Evolutionary conservation across 202 grass and related monocot species (phyloP), one percentile per base, ranked within the genome.

Genomic region (Setaria italica): DNA sequence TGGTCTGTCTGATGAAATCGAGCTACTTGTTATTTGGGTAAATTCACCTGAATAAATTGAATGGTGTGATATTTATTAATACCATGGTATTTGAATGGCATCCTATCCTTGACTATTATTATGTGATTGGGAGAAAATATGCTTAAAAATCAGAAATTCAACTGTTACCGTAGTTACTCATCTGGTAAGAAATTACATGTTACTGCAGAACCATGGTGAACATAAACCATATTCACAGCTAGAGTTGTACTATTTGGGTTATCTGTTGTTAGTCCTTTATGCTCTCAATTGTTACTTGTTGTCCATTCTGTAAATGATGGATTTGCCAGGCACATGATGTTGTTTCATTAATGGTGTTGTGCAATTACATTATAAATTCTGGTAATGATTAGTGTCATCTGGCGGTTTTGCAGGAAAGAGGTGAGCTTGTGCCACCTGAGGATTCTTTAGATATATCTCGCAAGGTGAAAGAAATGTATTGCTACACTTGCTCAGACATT

Each of bases 401-500:
- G 77, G 69, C 9, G 77, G 63, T 89, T 69, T 67, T 88, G 50
- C 74, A 99, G 96, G 96, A 99, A 91, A 92, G 96, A 74, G 96
- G 96, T 79, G 96, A 99, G 73, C 93, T 96, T 94, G 88, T 99
- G 83, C 91, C 96, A 82, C 85, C 88, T 53, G 96, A 99, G 71
- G 93, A 94, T 80, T 92, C 96, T 73, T 88, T 94, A 62, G 96
- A 94, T 83, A 91, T 94, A 74, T 90, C 91, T 88, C 86, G 91
- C 80, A 99, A 89, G 85, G 92, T 99, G 53, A 99, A 99, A 92
- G 93, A 99, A 88, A 86, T 87, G 81, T 89, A 96, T 84, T 99
- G 96, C 70, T 99, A 99, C 76, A 94, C 90, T 92, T 91, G 88
- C 83, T 91, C 91, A 74, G 91, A 96, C 76, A 95, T 99, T 88